Evolutionary conservation across 805 yeast species (phyloP).

Genomic region (Metschnikowia dekortorum): DNA sequence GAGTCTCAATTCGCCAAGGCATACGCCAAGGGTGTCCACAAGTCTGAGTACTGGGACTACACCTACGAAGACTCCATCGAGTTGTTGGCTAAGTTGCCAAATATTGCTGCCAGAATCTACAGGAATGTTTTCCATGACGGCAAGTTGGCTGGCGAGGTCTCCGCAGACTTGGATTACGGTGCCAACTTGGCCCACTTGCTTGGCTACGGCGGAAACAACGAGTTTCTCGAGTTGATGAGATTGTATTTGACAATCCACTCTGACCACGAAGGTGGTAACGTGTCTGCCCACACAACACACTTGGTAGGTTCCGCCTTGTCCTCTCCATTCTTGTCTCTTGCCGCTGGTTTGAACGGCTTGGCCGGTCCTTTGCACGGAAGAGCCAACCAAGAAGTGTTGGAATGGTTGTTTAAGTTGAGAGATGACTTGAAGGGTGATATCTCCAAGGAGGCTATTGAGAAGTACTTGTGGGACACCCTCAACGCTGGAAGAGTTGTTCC

Average conservation of each 20-base stretch:
- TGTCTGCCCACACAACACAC: conserved; percentile 77
- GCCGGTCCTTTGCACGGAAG: conserved; percentile 87
- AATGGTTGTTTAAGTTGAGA: conserved; percentile 65
- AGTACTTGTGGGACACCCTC: conserved; percentile 66
- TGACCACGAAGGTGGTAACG: conserved; percentile 84
- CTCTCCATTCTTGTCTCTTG: conserved; percentile 68
- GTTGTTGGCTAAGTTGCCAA: conserved; percentile 70
- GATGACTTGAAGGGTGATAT: conserved; percentile 59
- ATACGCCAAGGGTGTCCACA: conserved; percentile 65
- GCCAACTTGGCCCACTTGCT: conserved; percentile 63
- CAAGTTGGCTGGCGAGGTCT: conserved; percentile 48
- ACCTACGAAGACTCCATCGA: conserved; percentile 67
- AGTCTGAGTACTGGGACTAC: conserved; percentile 71
- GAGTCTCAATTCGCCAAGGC: conserved; percentile 69
- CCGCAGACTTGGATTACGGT: conserved; percentile 61
- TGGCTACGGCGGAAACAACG: conserved; percentile 54
- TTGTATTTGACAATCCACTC: conserved; percentile 71
- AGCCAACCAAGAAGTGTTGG: conserved; percentile 81
- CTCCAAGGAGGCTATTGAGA: conserved; percentile 52
- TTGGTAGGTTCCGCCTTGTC: conserved; percentile 78
- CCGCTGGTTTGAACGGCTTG: conserved; percentile 77
- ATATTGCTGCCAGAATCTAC: conserved; percentile 70
- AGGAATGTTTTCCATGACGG: conserved; percentile 58
- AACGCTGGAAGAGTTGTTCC: conserved; percentile 77
- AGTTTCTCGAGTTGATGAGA: conserved; percentile 67